These are phyloP conservation scores for Herpotrichia juniperi DNA, from an alignment of 2,329 filamentous ascomycete genomes.

Conservation along the genomic window DNA sequence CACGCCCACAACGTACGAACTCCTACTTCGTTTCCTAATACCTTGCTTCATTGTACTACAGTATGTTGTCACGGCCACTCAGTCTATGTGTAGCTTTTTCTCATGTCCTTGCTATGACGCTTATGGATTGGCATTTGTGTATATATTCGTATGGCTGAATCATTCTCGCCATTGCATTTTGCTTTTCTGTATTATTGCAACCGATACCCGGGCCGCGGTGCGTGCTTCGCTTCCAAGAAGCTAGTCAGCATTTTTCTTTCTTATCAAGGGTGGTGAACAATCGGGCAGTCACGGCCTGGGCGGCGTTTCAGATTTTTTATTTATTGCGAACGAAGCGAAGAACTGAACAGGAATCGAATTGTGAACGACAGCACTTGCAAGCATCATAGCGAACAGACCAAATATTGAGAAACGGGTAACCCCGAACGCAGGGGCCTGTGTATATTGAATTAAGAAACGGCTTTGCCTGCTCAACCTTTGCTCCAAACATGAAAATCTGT, in stretches of 20 bases:
- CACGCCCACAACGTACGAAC: slow-evolving; percentile 1
- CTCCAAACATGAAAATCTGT: neutral
- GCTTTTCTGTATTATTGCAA: slow-evolving; percentile 23
- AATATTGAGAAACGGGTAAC: slow-evolving; percentile 22
- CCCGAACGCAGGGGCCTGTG: slow-evolving; percentile 10
- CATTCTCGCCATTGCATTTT: slow-evolving; percentile 8
- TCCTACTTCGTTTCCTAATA: slow-evolving; percentile 16
- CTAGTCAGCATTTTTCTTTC: slow-evolving; percentile 21
- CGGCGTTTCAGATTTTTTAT: slow-evolving; percentile 35
- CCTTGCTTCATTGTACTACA: slow-evolving; percentile 23
- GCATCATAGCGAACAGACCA: slow-evolving; percentile 1
- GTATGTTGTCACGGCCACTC: slow-evolving; percentile 34
- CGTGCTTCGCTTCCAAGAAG: slow-evolving; percentile 19
- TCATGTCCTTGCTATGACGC: slow-evolving; percentile 17
- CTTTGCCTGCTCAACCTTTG: slow-evolving; percentile 3
- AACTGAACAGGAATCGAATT: slow-evolving; percentile 20
- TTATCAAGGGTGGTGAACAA: slow-evolving; percentile 3
- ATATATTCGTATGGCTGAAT: slow-evolving; percentile 5
- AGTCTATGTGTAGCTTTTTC: slow-evolving; percentile 21
- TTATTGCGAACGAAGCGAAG: slow-evolving; percentile 10
- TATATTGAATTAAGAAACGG: slow-evolving; percentile 10
- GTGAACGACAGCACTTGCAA: slow-evolving; percentile 11
- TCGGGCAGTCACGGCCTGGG: slow-evolving; percentile 7
- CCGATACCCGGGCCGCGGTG: slow-evolving; percentile 33
- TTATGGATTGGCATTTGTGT: slow-evolving; percentile 10